phyloP scores from a whole-genome alignment of 169 alveolate genomes.

The Cryptosporidium muris region DNA sequence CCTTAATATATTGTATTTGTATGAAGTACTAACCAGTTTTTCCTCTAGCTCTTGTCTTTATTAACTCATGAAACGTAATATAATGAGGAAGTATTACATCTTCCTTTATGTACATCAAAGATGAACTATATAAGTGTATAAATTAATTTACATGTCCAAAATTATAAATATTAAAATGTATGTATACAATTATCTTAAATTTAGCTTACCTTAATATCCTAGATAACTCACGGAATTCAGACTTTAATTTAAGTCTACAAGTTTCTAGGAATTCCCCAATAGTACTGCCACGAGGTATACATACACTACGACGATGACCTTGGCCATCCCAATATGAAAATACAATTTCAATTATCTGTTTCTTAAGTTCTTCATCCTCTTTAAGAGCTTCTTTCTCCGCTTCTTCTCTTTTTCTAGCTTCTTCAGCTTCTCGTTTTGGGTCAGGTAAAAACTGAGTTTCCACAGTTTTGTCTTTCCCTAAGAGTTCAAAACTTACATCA shows the following conservation, averaged over 20 bases:
- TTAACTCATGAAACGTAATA: constrained; percentile 75
- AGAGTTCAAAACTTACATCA: background rate
- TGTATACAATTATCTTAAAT: background rate
- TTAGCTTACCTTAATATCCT: constrained; percentile 60
- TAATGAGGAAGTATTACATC: constrained; percentile 80
- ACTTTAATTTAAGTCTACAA: constrained; percentile 70
- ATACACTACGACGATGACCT: constrained; percentile 76
- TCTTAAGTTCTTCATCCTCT: constrained; percentile 43
- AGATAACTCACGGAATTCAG: constrained; percentile 70
- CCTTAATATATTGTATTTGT: background rate
- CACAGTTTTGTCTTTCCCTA: constrained; percentile 45
- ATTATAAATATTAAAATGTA: background rate
- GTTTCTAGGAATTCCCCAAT: constrained; percentile 74
- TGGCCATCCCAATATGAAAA: constrained; percentile 79
- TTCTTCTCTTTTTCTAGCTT: constrained; percentile 1
- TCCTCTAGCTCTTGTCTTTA: constrained; percentile 78
- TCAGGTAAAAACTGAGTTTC: constrained; percentile 63
- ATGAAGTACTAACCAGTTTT: constrained; percentile 71
- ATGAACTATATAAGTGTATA: constrained; percentile 22
- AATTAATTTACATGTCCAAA: background rate
- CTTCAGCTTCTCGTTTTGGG: constrained; percentile 27
- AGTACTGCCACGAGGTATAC: constrained; percentile 65
- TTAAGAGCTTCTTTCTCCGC: constrained; percentile 21
- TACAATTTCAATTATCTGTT: constrained; percentile 73
- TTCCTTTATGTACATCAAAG: constrained; percentile 79